Conservation (phyloP, 495 filamentous ascomycete species). For the Annulohypoxylon moriforme region DNA sequence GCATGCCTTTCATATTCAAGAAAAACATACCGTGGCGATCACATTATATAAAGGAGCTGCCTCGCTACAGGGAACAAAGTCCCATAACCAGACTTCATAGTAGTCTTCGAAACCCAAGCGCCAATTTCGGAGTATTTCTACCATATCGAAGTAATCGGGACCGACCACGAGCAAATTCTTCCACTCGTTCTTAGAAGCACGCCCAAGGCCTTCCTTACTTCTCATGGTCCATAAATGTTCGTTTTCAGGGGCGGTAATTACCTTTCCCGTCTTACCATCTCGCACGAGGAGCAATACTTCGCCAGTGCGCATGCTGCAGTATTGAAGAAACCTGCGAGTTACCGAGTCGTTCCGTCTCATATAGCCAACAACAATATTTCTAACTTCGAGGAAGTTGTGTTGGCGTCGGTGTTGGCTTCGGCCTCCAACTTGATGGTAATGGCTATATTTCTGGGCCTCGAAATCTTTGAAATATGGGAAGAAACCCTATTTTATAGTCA, state of each 20-base stretch:
- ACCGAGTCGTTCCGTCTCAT: constrained; percentile 63
- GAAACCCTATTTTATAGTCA: constrained; percentile 52
- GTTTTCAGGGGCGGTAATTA: constrained; percentile 56
- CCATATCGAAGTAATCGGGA: constrained; percentile 53
- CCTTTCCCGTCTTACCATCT: constrained; percentile 61
- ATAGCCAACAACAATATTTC: constrained; percentile 63
- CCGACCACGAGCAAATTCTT: constrained; percentile 51
- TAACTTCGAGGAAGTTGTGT: constrained; percentile 54
- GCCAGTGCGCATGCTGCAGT: constrained; percentile 56
- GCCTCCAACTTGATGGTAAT: constrained; percentile 48
- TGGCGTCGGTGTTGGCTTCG: constrained; percentile 48
- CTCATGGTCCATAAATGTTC: constrained; percentile 60
- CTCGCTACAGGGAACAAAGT: constrained; percentile 52
- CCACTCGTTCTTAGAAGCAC: constrained; percentile 59
- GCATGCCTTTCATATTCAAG: neutral
- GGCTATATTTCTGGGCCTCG: constrained; percentile 47
- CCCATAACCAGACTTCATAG: constrained; percentile 65
- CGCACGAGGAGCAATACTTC: constrained; percentile 57
- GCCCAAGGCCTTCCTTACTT: constrained; percentile 56
- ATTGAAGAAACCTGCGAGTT: constrained; percentile 64
- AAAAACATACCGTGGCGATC: constrained; percentile 46
- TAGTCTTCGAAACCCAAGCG: constrained; percentile 61
- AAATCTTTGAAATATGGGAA: constrained; percentile 56
- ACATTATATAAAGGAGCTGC: constrained; percentile 44
- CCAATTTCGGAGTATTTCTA: constrained; percentile 56